These are phyloP conservation scores for Gentiana dahurica DNA, from an alignment of 257 asterid species.

Conservation along the genomic window DNA sequence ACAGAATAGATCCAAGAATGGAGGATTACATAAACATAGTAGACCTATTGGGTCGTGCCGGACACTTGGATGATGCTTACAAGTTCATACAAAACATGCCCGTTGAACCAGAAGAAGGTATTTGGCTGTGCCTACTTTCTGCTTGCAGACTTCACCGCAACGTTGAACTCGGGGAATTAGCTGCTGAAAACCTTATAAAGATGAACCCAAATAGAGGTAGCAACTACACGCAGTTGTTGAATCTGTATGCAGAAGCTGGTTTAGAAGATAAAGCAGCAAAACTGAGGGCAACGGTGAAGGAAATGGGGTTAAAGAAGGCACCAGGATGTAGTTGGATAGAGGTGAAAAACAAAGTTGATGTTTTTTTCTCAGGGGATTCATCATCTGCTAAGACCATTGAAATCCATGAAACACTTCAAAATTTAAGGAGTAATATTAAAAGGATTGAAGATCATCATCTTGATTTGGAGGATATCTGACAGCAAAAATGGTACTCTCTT, in stretches of 20 bases:
- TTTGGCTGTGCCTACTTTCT: slow-evolving; percentile 69
- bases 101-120: slow-evolving; percentile 29
- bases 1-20: slow-evolving; percentile 46
- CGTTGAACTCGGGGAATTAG: slow-evolving; percentile 61
- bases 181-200: slow-evolving; percentile 47
- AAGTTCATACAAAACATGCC: slow-evolving; percentile 44
- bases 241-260: slow-evolving; percentile 60
- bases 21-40: slow-evolving; percentile 58
- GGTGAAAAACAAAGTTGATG: slow-evolving; percentile 42
- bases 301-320: slow-evolving; percentile 49
- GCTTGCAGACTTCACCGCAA: slow-evolving; percentile 63
- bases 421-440: slow-evolving; percentile 34
- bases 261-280: slow-evolving; percentile 59
- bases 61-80: slow-evolving; percentile 45
- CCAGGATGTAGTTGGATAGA: slow-evolving; percentile 96
- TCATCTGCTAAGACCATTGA: slow-evolving; percentile 29
- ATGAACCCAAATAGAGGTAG: slow-evolving; percentile 51
- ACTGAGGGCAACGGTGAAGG: slow-evolving; percentile 55
- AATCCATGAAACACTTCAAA: slow-evolving; percentile 36
- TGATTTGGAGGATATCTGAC: slow-evolving; percentile 19
- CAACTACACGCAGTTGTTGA: slow-evolving; percentile 51
- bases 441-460: slow-evolving; percentile 19
- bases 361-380: slow-evolving; percentile 71
- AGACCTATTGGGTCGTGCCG: slow-evolving; percentile 72
- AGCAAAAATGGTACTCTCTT: background rate